phyloP scores from a whole-genome alignment of 2,329 filamentous ascomycete genomes.

The Saccharata proteae region DNA sequence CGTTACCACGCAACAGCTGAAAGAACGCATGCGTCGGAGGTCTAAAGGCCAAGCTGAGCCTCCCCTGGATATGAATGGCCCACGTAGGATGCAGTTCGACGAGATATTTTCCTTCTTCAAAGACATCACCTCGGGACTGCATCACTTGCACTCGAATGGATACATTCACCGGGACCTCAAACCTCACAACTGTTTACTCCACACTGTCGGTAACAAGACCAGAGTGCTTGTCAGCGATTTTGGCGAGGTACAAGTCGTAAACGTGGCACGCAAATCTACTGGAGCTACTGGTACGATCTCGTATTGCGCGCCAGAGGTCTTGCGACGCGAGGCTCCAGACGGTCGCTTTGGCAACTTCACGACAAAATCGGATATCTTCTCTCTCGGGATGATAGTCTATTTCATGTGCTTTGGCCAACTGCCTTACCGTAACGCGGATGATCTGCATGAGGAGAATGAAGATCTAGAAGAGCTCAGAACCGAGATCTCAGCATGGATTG shows the following conservation, averaged over 20 bases:
- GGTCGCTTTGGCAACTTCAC: slow-evolving; percentile 87
- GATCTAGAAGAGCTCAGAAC: slow-evolving; percentile 73
- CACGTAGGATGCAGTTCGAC: slow-evolving; percentile 58
- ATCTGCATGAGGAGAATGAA: slow-evolving; percentile 80
- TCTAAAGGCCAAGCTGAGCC: slow-evolving; percentile 66
- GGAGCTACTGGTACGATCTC: slow-evolving; percentile 94
- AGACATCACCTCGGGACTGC: slow-evolving; percentile 84
- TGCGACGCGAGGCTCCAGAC: slow-evolving; percentile 49
- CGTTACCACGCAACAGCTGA: slow-evolving; percentile 69
- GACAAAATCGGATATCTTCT: slow-evolving; percentile 96
- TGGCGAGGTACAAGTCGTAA: slow-evolving; percentile 84
- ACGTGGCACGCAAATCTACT: slow-evolving; percentile 71
- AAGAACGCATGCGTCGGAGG: slow-evolving; percentile 70
- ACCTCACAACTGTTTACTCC: slow-evolving; percentile 86
- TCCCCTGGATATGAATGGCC: slow-evolving; percentile 38
- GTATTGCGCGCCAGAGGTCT: slow-evolving; percentile 91
- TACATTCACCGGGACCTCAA: slow-evolving; percentile 97
- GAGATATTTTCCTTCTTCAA: slow-evolving; percentile 96
- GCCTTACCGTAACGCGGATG: slow-evolving; percentile 74
- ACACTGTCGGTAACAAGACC: slow-evolving; percentile 58
- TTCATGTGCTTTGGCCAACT: slow-evolving; percentile 92
- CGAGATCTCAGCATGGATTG: slow-evolving; percentile 79
- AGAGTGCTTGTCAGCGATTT: slow-evolving; percentile 92
- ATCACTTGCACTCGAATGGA: slow-evolving; percentile 78
- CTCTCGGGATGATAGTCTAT: slow-evolving; percentile 93